Base-by-base conservation (phyloP, 805 yeast species). In the Saturnispora mendoncae region DNA sequence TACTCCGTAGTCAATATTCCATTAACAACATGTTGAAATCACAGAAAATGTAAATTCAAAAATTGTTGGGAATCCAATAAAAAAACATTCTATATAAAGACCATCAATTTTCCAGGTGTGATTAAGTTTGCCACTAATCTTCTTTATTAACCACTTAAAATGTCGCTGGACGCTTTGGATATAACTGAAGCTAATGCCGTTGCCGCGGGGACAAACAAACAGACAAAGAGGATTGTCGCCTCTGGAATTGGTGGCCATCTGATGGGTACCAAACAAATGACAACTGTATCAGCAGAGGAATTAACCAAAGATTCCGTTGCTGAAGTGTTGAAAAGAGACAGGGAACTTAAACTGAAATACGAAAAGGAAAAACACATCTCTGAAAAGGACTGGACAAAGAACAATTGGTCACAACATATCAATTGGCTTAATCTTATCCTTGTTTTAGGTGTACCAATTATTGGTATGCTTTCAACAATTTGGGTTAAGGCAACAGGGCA, bases 191-290 rank as follows among this genome's bases (percentile, higher is more conserved):
- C 87, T 46, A 83, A 81, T 60, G 77, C 84, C 36, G 71, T 84
- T 46, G 94, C 94, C 14, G 83, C 92, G 9, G 94, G 94, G 50
- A 74, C 84, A 41, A 76, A 82, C 67, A 80, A 78, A 57, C 71
- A 75, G 53, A 68, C 69, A 42, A 77, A 76, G 39, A 72, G 90
- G 62, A 76, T 82, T 39, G 90, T 82, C 36, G 87, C 87, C 43
- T 84, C 87, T 15, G 82, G 82, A 41, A 61, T 76, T 36, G 82
- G 87, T 38, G 92, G 92, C 31, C 67, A 67, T 37, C 65, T 84
- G 53, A 84, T 84, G 94, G 94, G 94, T 28, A 80, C 90, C 38
- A 81, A 82, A 57, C 72, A 75, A 32, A 69, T 82, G 70, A 80
- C 79, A 18, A 66, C 69, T 31, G 78, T 80, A 20, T 76, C 84